phyloP scores from a whole-genome alignment of 768 basidiomycete genomes.

The Favolaschia claudopus region DNA sequence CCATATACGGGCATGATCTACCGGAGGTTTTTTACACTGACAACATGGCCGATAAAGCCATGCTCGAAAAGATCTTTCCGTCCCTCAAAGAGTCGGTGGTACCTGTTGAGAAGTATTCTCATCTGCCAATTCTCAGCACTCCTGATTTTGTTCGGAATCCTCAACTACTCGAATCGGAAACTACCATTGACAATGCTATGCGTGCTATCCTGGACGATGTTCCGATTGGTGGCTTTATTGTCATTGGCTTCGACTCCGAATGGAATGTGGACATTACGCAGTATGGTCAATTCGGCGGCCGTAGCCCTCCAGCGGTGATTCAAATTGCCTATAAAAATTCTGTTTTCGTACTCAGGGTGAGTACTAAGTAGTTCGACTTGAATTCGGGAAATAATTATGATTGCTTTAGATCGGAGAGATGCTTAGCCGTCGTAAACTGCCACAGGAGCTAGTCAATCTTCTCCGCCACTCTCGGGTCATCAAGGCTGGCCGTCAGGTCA shows the following conservation, averaged over 20 bases:
- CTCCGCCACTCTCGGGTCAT: conserved; percentile 3
- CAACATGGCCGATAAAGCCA: too few species aligned
- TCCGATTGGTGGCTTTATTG: conserved; percentile 18
- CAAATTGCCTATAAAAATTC: conserved; percentile 27
- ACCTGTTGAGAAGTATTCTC: conserved; percentile 27
- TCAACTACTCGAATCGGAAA: conserved; percentile 14
- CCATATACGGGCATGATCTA: too few species aligned
- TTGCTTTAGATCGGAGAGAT: too few species aligned
- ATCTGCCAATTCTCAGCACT: conserved; percentile 27
- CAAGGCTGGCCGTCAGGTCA: conserved; percentile 18
- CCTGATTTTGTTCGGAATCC: conserved; percentile 15
- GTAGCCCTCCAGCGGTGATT: conserved; percentile 29
- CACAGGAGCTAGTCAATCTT: too few species aligned
- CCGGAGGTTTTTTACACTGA: too few species aligned
- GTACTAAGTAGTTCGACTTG: too few species aligned
- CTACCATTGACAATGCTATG: conserved; percentile 26
- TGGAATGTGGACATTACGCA: conserved; percentile 34
- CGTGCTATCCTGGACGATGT: conserved; percentile 27
- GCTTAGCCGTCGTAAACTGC: too few species aligned
- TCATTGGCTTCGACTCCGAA: conserved; percentile 29
- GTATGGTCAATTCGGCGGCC: conserved; percentile 19
- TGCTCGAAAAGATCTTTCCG: too few species aligned
- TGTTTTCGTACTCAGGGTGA: conserved; percentile 30
- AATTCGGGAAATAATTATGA: too few species aligned
- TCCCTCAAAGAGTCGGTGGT: conserved; percentile 21